phyloP scores from a whole-genome alignment of 2,329 filamentous ascomycete species.

The Biscogniauxia marginata region DNA sequence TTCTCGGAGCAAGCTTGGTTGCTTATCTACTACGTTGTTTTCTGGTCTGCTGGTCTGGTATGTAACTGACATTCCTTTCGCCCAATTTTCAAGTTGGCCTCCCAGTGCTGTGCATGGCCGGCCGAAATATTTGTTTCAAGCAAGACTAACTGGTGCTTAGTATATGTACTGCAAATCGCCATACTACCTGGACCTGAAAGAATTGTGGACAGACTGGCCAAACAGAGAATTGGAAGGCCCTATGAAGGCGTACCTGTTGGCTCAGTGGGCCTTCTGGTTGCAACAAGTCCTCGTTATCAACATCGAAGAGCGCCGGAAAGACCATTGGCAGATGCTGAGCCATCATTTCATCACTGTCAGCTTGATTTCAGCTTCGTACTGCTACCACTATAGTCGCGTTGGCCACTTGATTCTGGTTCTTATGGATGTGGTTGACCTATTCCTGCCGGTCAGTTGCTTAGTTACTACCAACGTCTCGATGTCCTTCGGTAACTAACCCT shows the following conservation, averaged over 20 bases:
- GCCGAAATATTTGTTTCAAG: too few relatives aligned
- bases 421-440: slow-evolving; percentile 91
- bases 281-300: slow-evolving; percentile 94
- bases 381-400: slow-evolving; percentile 82
- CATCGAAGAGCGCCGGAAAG: slow-evolving; percentile 91
- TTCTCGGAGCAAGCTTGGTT: slow-evolving; percentile 97
- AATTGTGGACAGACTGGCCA: slow-evolving; percentile 86
- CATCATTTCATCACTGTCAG: slow-evolving; percentile 89
- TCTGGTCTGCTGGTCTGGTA: slow-evolving; percentile 85
- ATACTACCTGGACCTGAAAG: slow-evolving; percentile 73
- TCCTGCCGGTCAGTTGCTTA: slow-evolving; percentile 70
- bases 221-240: slow-evolving; percentile 69
- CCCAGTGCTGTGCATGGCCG: neutral
- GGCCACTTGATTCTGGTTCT: slow-evolving; percentile 85
- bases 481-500: slow-evolving; percentile 6
- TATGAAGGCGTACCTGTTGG: slow-evolving; percentile 86
- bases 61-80: slow-evolving; percentile 28
- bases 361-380: slow-evolving; percentile 79
- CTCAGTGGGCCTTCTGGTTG: slow-evolving; percentile 88
- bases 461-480: neutral
- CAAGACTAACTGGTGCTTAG: slow-evolving; percentile 42
- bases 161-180: slow-evolving; percentile 77
- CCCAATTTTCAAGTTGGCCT: neutral
- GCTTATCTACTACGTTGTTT: slow-evolving; percentile 75
- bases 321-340: slow-evolving; percentile 92